phyloP scores from a whole-genome alignment of 768 basidiomycete genomes.

The Pisolithus tinctorius region DNA sequence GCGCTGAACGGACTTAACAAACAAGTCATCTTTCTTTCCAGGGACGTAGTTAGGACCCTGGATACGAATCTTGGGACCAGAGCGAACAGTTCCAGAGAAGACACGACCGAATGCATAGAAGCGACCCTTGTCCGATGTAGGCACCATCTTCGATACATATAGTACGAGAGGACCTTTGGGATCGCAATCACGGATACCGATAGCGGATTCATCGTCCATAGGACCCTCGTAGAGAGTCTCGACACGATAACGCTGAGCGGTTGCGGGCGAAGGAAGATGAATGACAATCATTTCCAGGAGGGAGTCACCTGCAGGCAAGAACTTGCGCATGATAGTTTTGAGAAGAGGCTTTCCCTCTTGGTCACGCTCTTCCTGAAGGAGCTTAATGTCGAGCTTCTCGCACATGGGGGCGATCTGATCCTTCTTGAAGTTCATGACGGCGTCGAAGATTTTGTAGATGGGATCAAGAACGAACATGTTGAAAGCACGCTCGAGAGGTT shows the following conservation, averaged over 20 bases:
- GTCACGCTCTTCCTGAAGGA: constrained; percentile 88
- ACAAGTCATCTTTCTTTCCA: constrained; percentile 97
- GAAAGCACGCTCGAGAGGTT: constrained; percentile 95
- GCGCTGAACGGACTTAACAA: constrained; percentile 96
- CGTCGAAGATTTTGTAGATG: constrained; percentile 97
- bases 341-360: constrained; percentile 87
- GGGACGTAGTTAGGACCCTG: constrained; percentile 99
- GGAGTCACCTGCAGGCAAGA: constrained; percentile 97
- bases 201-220: constrained; percentile 99
- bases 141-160: constrained; percentile 99
- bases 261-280: constrained; percentile 94
- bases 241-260: constrained; percentile 97
- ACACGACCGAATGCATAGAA: constrained; percentile 99
- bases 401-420: constrained; percentile 76
- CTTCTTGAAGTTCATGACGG: constrained; percentile 99
- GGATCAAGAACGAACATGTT: constrained; percentile 98
- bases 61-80: constrained; percentile 98
- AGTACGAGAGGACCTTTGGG: constrained; percentile 93
- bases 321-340: constrained; percentile 98
- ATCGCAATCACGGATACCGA: constrained; percentile 97
- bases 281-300: constrained; percentile 99
- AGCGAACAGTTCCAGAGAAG: constrained; percentile 95
- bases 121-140: constrained; percentile 98
- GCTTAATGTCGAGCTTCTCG: constrained; percentile 93
- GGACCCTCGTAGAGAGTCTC: constrained; percentile 99